Base-by-base conservation (phyloP, 129 eudicot species). In the Saposhnikovia divaricata region DNA sequence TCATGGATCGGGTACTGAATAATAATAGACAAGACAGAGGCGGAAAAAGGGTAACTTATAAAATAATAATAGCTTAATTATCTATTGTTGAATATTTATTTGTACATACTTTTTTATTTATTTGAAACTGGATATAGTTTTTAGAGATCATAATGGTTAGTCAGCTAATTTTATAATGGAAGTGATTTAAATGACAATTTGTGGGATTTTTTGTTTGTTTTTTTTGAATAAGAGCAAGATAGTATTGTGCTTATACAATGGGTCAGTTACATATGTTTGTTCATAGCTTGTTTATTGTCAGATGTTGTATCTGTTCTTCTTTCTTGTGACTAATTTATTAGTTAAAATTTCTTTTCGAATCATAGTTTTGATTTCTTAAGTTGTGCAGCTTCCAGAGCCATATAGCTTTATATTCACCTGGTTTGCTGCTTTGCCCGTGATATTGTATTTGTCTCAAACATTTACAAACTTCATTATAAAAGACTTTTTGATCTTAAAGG, bases 401-500 rank as follows among this genome's bases (percentile, higher is more conserved):
- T 92, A 90, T 86, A 88, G 98, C 83, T 96, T 96, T 90, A 87
- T 96, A 82, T 92, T 96, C 96, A 96, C 99, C 34, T 96, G 99
- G 99, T 96, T 96, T 59, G 99, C 99, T 28, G 99, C 99, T 71
- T 15, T 96, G 40, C 99, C 99, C 12, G 10, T 87, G 57, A 90
- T 96, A 85, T 81, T 96, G 72, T 96, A 88, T 87, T 74, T 89
- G 80, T 89, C 99, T 5, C 85, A 79, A 77, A 74, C 93, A 38
- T 74, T 96, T 43, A 96, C 98, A 78, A 90, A 86, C 68, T 59
- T 63, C 77, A 86, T 96, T 78, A 89, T 96, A 68, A 92, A 86
- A 80, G 98, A 96, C 80, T 90, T 92, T 53, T 79, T 96, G 87
- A 92, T 96, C 85, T 79, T 96, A 77, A 90, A 85, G 98, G 99